phyloP scores from a whole-genome alignment of 352 stramenopile genomes.

The Pythium myriotylum region DNA sequence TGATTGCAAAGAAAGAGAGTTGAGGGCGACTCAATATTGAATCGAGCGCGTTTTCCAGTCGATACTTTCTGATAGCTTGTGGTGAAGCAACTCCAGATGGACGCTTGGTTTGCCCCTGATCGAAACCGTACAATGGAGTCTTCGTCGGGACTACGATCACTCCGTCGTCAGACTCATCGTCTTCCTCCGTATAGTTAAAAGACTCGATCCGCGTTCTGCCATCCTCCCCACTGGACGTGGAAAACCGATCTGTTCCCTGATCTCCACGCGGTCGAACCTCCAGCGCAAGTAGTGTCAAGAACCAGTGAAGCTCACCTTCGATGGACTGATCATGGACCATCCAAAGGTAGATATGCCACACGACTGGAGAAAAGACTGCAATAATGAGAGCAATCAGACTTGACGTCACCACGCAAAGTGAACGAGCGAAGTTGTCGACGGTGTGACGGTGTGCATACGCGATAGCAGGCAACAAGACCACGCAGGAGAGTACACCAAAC shows the following conservation, averaged over 20 bases:
- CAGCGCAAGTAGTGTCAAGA: conserved; percentile 35
- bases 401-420: conserved; percentile 6
- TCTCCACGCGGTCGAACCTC: conserved; percentile 30
- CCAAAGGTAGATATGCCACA: conserved; percentile 34
- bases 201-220: conserved; percentile 15
- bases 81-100: neutral
- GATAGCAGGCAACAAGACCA: conserved; percentile 20
- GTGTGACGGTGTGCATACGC: conserved; percentile 7
- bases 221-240: conserved; percentile 12
- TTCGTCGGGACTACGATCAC: conserved; percentile 14
- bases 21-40: conserved; percentile 37
- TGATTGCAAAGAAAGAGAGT: conserved; percentile 42
- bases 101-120: neutral
- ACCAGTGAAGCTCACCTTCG: conserved; percentile 43
- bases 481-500: conserved; percentile 3
- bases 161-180: conserved; percentile 11
- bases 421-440: neutral
- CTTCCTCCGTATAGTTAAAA: conserved; percentile 8
- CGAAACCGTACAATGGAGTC: conserved; percentile 7
- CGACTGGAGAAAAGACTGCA: conserved; percentile 19
- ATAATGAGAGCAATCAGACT: conserved; percentile 2
- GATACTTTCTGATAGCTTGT: conserved; percentile 32
- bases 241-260: conserved; percentile 11
- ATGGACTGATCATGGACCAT: conserved; percentile 23
- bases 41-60: conserved; percentile 43